Evolutionary conservation across 1,284 basidiomycete species (phyloP).

Genomic region (Phylloporus sp.): DNA sequence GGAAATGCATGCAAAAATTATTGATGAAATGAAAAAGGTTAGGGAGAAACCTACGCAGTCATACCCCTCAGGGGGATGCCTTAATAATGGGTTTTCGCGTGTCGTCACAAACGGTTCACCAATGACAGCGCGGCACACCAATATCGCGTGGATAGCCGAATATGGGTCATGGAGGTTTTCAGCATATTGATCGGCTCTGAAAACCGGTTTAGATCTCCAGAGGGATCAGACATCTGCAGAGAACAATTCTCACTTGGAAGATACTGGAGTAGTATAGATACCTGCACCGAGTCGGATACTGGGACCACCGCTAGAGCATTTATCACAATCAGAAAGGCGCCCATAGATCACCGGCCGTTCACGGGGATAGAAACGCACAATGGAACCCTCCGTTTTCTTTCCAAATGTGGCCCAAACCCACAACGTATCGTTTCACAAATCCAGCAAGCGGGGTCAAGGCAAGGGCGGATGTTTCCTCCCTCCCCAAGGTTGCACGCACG

Average conservation of each 20-base stretch:
- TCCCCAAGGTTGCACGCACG: constrained; percentile 35
- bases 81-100: constrained; percentile 22
- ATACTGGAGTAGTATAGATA: constrained; percentile 31
- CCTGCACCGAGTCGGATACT: constrained; percentile 38
- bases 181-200: constrained; percentile 31
- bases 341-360: not conserved
- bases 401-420: constrained; percentile 33
- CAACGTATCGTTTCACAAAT: constrained; percentile 31
- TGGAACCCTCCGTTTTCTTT: constrained; percentile 22
- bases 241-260: constrained; percentile 32
- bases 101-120: constrained; percentile 18
- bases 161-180: constrained; percentile 16
- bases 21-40: not conserved
- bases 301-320: constrained; percentile 10
- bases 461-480: constrained; percentile 25
- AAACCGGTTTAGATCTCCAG: constrained; percentile 8
- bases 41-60: constrained; percentile 28
- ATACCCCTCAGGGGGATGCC: constrained; percentile 25
- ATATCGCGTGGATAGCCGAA: constrained; percentile 29
- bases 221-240: no score
- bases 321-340: constrained; percentile 7
- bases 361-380: constrained; percentile 16
- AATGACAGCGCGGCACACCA: constrained; percentile 37
- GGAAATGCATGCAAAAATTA: not conserved
- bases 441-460: constrained; percentile 19